Base-by-base conservation (phyloP, 2,329 filamentous ascomycete genomes). In the Beauveria bassiana region DNA sequence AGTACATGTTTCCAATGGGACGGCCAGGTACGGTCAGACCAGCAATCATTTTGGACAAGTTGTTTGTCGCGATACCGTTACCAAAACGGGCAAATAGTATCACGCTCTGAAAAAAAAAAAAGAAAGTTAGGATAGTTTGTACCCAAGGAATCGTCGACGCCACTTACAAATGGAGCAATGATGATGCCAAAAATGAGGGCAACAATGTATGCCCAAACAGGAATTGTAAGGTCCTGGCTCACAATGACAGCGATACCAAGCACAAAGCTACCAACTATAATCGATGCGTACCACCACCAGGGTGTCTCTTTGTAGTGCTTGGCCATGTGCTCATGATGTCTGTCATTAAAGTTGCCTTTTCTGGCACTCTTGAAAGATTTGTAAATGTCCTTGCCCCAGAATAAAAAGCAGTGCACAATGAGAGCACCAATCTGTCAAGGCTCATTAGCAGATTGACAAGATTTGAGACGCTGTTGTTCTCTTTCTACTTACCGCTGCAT, bases 21-120 rank as follows among this genome's bases (percentile, higher is more conserved):
- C 77, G 76, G 1, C 75, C 78, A 1, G 81, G 81, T 2, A 83
- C 65, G 62, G 81, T 70, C 3, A 82, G 71, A 56, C 81, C 81
- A 0, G 77, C 81, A 53, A 84, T 62, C 80, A 84, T 81, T 65
- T 84, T 83, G 22, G 81, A 84, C 45, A 85, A 62, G 61, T 84
- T 82, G 66, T 84, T 84, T 2, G 81, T 85, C 8, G 80, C 79
- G 40, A 85, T 83, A 14, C 82, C 82, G 51, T 80, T 84, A 10
- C 82, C 82, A 46, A 74, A 84, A 0, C 80, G 74, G 2, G 79
- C 78, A 61, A 78, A 82, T 0, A 84, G 73, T 2, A 85, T 66
- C 0, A 74, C 78, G 64, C 81, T 84, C 79, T 81, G 20, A 57
- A 1, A 2, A 22, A 22, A 58, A 1, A 57, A 1, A 2, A 22